These are phyloP conservation scores for Sporothrix schenckii DNA, from an alignment of 2,329 filamentous ascomycete species.

Conservation along the genomic window DNA sequence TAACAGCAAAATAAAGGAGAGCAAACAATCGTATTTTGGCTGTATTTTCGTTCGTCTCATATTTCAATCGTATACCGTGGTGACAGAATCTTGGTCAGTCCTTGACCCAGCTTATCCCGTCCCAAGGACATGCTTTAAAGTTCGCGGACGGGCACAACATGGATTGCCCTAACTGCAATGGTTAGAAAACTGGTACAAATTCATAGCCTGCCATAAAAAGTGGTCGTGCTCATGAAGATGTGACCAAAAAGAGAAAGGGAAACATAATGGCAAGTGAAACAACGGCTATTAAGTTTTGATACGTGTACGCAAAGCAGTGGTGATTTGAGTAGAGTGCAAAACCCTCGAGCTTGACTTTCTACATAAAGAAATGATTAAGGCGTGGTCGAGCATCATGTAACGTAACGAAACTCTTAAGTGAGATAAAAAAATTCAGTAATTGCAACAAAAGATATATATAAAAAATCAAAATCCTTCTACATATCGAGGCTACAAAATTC, in stretches of 20 bases:
- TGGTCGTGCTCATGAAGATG: background rate
- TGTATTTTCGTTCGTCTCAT: background rate
- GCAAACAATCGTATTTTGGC: background rate
- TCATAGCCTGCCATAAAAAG: background rate
- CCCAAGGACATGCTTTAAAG: background rate
- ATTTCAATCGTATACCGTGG: background rate
- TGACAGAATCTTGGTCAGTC: background rate
- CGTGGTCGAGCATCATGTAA: too few species aligned
- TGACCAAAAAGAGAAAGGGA: background rate
- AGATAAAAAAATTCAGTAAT: too few species aligned
- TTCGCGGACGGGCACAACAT: too few species aligned
- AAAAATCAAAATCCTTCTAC: too few species aligned
- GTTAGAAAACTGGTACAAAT: slow-evolving; percentile 9
- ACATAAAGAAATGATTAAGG: too few species aligned
- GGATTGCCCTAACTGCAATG: too few species aligned
- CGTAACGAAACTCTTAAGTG: too few species aligned
- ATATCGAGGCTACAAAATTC: too few species aligned
- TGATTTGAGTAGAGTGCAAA: too few species aligned
- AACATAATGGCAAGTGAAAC: background rate
- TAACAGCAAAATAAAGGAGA: background rate
- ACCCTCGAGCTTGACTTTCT: too few species aligned
- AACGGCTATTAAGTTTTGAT: background rate
- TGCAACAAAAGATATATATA: too few species aligned
- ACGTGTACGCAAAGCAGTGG: background rate
- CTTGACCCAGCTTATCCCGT: background rate